phyloP scores from a whole-genome alignment of 164 flowering plant genomes.

The Umbilicus rupestris region DNA sequence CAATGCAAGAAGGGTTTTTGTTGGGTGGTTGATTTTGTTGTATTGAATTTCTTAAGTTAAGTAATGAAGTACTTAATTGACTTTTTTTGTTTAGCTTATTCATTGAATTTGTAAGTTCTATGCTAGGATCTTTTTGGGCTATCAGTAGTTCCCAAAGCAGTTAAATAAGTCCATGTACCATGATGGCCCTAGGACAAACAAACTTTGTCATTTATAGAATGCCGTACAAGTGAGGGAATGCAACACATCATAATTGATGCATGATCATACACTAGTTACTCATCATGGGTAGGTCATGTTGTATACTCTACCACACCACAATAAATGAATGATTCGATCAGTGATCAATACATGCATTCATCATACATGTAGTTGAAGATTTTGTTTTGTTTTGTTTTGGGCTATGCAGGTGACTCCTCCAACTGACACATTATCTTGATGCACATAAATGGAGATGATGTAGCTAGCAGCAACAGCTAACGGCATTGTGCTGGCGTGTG shows the following conservation, averaged over 20 bases:
- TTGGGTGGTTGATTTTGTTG: too few species aligned
- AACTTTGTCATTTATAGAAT: not conserved
- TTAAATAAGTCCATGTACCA: not conserved
- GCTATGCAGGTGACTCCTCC: not conserved
- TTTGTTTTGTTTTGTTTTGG: not conserved
- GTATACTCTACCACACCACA: not conserved
- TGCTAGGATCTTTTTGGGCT: too few species aligned
- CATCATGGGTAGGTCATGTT: not conserved
- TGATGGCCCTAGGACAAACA: not conserved
- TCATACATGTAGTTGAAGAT: not conserved
- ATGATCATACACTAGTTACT: not conserved
- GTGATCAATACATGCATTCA: not conserved
- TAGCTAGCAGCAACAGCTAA: not conserved
- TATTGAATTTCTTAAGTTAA: too few species aligned
- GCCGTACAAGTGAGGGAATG: not conserved
- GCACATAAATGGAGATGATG: not conserved
- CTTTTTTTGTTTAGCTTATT: too few species aligned
- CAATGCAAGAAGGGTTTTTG: too few species aligned
- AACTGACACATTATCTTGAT: not conserved
- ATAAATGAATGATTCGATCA: slow-evolving; percentile 2
- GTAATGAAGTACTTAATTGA: too few species aligned
- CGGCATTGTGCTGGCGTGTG: not conserved
- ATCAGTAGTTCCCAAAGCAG: not conserved
- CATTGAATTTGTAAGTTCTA: too few species aligned
- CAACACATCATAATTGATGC: not conserved